Conservation (phyloP, 2,329 filamentous ascomycete species). For the Fusarium austroafricanum region DNA sequence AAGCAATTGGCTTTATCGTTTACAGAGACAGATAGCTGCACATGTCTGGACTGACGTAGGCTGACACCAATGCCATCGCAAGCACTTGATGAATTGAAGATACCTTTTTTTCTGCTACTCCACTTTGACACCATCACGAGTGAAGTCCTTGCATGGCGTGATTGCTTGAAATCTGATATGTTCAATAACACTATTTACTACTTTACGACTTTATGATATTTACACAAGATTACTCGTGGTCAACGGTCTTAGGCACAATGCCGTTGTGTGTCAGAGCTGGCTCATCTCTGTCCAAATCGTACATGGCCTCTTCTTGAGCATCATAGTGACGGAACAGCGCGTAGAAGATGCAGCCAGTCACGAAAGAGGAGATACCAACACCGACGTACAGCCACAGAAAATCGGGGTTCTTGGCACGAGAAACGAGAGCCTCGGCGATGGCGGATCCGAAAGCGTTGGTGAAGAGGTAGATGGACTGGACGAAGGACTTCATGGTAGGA, state of each 20-base stretch:
- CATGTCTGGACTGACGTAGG: too few relatives aligned
- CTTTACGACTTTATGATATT: background rate
- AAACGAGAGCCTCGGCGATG: conserved; percentile 70
- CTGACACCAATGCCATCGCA: too few relatives aligned
- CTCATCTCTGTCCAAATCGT: conserved; percentile 53
- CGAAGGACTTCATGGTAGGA: conserved; percentile 73
- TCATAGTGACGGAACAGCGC: conserved; percentile 54
- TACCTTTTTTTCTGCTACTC: too few relatives aligned
- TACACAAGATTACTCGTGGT: conserved; percentile 22
- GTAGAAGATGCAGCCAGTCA: conserved; percentile 66
- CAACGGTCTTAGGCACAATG: conserved; percentile 26
- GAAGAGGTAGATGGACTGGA: conserved; percentile 69
- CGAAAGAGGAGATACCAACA: conserved; percentile 61
- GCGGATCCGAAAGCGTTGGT: conserved; percentile 69
- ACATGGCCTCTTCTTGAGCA: conserved; percentile 53
- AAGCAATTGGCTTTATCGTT: too few relatives aligned
- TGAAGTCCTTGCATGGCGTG: background rate
- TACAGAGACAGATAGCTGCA: too few relatives aligned
- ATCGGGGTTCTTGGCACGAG: conserved; percentile 70
- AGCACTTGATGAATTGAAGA: too few relatives aligned
- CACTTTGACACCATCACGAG: background rate
- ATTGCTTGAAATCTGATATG: background rate
- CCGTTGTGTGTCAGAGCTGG: conserved; percentile 40
- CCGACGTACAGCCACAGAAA: conserved; percentile 75
- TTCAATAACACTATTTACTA: background rate